Base-by-base conservation (phyloP, 148 eudicot genomes). In the Rhododendron mucronatum region DNA sequence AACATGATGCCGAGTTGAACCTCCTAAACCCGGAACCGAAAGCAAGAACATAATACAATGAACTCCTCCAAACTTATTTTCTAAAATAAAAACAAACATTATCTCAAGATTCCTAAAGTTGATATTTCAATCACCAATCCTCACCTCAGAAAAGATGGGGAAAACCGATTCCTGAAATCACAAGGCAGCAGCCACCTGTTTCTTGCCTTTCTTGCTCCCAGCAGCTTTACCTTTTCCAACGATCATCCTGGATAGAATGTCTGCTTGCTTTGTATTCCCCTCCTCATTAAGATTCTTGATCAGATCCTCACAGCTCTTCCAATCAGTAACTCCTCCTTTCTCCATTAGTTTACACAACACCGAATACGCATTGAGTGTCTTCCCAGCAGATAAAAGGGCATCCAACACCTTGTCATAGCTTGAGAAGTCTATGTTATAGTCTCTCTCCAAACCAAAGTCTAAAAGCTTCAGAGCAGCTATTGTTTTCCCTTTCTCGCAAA, bases 211-310 rank as follows among this genome's bases (percentile, higher is more conserved):
- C 89, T 89, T 93, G 71, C 87, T 83, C 77, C 81, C 91, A 21
- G 59, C 39, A 47, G 84, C 89, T 88, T 92, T 94, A 6, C 90
- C 92, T 47, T 91, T 92, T 9, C 89, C 90, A 84, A 77, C 18
- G 59, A 93, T 84, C 94, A 96, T 89, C 86, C 99, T 88, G 5
- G 97, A 92, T 12, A 96, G 88, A 69, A 94, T 90, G 88, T 96
- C 98, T 33, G 98, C 99, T 91, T 96, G 99, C 80, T 92, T 96
- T 10, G 98, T 92, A 88, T 94, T 95, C 30, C 99, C 99, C 87
- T 93, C 94, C 83, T 91, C 91, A 16, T 91, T 95, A 15, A 95
- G 94, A 82, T 88, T 91, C 90, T 92, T 94, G 75, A 96, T 96
- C 61, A 96, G 87, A 57, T 90, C 93, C 86, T 93, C 90, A 63